Conservation (phyloP, 495 filamentous ascomycete species). For the Penicillium odoratum region DNA sequence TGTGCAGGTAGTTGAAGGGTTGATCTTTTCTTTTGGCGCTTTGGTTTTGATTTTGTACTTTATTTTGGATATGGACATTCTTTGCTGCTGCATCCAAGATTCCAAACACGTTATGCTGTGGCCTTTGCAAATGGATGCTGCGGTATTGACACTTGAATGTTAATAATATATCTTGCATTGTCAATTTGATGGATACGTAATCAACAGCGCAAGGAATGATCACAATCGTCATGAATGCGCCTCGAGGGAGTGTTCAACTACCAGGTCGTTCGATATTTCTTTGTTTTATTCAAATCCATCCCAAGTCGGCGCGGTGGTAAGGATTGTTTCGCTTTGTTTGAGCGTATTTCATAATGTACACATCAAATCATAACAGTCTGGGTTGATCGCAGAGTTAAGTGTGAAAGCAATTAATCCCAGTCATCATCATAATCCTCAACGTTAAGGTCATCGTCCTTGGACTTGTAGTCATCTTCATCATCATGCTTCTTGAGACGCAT, state of each 20-base stretch:
- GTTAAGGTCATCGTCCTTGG: slow-evolving; percentile 45
- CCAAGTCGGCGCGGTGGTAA: neutral
- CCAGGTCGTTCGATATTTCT: neutral
- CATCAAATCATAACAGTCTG: slow-evolving; percentile 6
- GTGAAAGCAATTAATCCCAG: slow-evolving; percentile 62
- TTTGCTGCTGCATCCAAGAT: neutral
- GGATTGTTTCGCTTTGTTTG: slow-evolving; percentile 3
- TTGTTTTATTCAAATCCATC: neutral
- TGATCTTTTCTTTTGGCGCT: neutral
- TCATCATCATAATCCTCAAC: slow-evolving; percentile 69
- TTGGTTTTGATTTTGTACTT: neutral
- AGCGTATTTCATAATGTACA: slow-evolving; percentile 6
- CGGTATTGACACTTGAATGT: neutral
- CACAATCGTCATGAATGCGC: neutral
- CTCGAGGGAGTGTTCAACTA: neutral
- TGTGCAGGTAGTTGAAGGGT: neutral
- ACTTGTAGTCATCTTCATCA: slow-evolving; percentile 57
- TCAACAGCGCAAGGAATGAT: neutral
- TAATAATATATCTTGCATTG: neutral
- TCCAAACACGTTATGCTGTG: too few relatives aligned
- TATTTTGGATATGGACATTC: neutral
- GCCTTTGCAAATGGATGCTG: too few relatives aligned
- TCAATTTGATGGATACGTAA: neutral
- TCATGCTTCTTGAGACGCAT: slow-evolving; percentile 66
- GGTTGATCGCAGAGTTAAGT: neutral